These are phyloP conservation scores for Gardenia jasminoides DNA, from an alignment of 257 asterid genomes.

Conservation along the genomic window DNA sequence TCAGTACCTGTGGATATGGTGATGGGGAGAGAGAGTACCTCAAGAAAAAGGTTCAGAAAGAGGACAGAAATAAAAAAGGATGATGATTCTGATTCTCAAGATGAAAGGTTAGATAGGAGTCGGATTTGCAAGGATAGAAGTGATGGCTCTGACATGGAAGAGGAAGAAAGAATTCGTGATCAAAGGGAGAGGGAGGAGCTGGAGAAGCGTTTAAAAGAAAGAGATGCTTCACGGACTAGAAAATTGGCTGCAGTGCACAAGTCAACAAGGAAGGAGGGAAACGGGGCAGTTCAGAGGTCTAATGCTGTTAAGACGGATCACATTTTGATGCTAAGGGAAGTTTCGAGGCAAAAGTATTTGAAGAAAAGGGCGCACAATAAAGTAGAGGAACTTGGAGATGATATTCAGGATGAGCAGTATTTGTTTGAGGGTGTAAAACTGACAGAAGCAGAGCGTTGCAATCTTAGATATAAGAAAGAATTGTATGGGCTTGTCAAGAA, in stretches of 20 bases:
- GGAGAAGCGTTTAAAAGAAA: constrained; percentile 10
- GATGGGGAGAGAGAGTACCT: not conserved
- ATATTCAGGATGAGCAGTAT: constrained; percentile 69
- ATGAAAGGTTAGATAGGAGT: constrained; percentile 41
- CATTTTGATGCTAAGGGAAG: constrained; percentile 32
- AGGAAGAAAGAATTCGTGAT: constrained; percentile 72
- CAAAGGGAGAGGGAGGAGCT: constrained; percentile 74
- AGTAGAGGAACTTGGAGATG: constrained; percentile 72
- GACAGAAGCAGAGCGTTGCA: constrained; percentile 54
- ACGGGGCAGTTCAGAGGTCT: constrained; percentile 46
- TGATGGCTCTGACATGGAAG: constrained; percentile 72
- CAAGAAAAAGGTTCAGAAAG: not conserved
- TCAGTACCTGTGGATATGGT: not conserved
- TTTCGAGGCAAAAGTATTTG: constrained; percentile 73
- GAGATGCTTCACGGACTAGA: too few species aligned
- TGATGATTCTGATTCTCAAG: not conserved
- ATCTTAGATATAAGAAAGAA: constrained; percentile 57
- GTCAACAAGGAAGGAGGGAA: constrained; percentile 1
- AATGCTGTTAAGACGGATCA: constrained; percentile 7
- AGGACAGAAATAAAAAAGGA: not conserved
- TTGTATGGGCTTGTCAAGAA: constrained; percentile 67
- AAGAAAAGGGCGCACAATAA: constrained; percentile 80
- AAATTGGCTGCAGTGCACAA: not conserved
- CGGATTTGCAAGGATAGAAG: constrained; percentile 19
- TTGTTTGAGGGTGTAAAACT: constrained; percentile 62